A percentile compares a stretch with the other conserved stretches of the same genome.
phyloP scores from a whole-genome alignment of 345 rosid species.

The Citrus reticulata region DNA sequence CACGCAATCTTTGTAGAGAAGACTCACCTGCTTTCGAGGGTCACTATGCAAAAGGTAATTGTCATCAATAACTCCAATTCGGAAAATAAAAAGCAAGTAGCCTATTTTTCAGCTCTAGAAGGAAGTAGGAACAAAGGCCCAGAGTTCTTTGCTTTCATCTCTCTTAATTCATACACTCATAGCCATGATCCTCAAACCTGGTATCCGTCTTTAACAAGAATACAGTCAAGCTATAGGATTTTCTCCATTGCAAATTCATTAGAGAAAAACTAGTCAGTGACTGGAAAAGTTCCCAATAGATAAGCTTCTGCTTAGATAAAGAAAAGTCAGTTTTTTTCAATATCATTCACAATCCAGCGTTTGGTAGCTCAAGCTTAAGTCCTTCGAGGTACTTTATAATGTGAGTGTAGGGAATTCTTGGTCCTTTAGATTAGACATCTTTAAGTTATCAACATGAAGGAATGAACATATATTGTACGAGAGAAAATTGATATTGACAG shows the following conservation, averaged over 20 bases:
- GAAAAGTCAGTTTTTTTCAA: not conserved
- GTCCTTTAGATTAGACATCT: not conserved
- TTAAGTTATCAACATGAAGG: not conserved
- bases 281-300: not conserved
- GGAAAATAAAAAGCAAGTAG: no score
- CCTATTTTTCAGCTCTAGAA: no score
- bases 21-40: no score
- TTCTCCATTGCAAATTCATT: not conserved
- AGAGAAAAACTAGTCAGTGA: not conserved
- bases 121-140: no score
- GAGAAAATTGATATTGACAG: not conserved
- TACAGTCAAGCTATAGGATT: not conserved
- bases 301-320: not conserved
- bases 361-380: not conserved
- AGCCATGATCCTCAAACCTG: not conserved
- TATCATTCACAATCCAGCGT: not conserved
- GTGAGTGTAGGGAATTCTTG: not conserved
- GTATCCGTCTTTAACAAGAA: not conserved
- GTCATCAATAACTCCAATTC: no score
- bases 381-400: not conserved
- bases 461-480: not conserved
- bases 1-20: no score
- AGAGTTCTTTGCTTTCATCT: not conserved
- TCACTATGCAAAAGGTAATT: no score
- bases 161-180: not conserved